Base-by-base conservation (phyloP, 1,139 yeast genomes). In the Arxiozyma slooffiae region DNA sequence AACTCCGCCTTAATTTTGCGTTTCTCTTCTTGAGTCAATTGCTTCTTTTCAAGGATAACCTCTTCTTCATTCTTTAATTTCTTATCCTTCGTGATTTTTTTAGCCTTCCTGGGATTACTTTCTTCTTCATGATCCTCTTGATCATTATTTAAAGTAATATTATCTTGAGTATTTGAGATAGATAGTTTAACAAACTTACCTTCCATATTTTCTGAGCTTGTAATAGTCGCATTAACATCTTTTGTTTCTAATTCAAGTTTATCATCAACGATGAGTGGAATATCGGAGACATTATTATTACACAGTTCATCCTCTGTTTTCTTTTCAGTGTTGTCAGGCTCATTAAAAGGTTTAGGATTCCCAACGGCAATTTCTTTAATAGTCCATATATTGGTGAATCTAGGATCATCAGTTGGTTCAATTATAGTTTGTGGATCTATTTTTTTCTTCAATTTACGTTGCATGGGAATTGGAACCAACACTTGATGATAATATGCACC, bases 401-500 rank as follows among this genome's bases (percentile, higher is more conserved):
- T 38, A 38, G 47, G 41, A 21, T 46, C 47, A 20, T 2, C 11
- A 24, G 16, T 37, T 16, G 38, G 20, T 18, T 26, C 20, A 38
- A 50, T 49, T 7, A 47, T 21, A 6, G 50, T 46, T n/a, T 20
- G 16, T 8, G 26, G 17, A n/a, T 51, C 53, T n/a, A 53, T 46
- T 17, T 52, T 51, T 36, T 44, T 53, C 39, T 50, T 39, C 26
- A 50, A 48, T 40, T 50, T 48, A 40, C 57, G 50, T 37, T 54
- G 53, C 18, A 57, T 51, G 3, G 69, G 67, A 8, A 65, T 54
- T 38, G 60, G 58, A 20, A 63, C 63, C 11, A 52, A 50, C 1
- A 59, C 55, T 46, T 63, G 64, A 18, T 56, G 64, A 50, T 62
- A 65, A 37, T 55, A 58, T n/a, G 64, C 57, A 7, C 62, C 65